Base-by-base conservation (phyloP, 371 early-diverging fungal species). In the Mortierella sp. region DNA sequence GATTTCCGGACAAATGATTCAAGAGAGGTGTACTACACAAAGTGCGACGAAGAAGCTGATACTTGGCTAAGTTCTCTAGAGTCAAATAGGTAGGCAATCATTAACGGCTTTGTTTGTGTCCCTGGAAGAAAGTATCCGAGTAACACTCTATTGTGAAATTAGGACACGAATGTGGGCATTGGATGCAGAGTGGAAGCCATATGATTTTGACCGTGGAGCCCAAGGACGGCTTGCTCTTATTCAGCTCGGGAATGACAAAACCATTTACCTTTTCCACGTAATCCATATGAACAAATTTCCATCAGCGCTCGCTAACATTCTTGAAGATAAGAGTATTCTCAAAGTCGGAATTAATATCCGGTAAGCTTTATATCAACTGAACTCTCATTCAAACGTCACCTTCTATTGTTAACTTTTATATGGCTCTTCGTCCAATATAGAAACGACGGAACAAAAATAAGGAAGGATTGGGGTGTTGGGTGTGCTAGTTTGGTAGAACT, bases 171-270 rank as follows among this genome's bases (percentile, higher is more conserved):
- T 83, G 34, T 89, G 85, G 83, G 91, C 88, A 1, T 70, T 90
- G 49, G 91, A 89, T 76, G 67, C 85, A 8, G 91, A 90, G 76
- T 90, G 91, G 91, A 83, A 73, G 51, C 85, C 89, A 6, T 84
- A 71, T 8, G 53, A 59, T 40, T 34, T 37, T 23, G 42, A 6
- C 3, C n/a, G 7, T 15, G 64, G 28, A 74, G 76, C 29, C 76
- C 84, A 84, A 49, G 85, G 87, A n/a, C 83, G 83, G 47, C 73
- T 83, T 9, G 66, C 87, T 1, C 70, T 89, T 3, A 76, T 90
- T 26, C 90, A 90, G 54, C 85, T 90, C 0, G 89, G 90, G 26
- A 74, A 85, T 58, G 74, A 68, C 28, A 68, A 83, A 15, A 71
- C 68, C 8, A 80, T 90, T 17, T 75, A 86, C 3, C 57, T 90